Evolutionary conservation across 2,329 filamentous ascomycete species (phyloP), one percentile per base, ranked within the genome.

Genomic region (Raffaelea ambrosiae): DNA sequence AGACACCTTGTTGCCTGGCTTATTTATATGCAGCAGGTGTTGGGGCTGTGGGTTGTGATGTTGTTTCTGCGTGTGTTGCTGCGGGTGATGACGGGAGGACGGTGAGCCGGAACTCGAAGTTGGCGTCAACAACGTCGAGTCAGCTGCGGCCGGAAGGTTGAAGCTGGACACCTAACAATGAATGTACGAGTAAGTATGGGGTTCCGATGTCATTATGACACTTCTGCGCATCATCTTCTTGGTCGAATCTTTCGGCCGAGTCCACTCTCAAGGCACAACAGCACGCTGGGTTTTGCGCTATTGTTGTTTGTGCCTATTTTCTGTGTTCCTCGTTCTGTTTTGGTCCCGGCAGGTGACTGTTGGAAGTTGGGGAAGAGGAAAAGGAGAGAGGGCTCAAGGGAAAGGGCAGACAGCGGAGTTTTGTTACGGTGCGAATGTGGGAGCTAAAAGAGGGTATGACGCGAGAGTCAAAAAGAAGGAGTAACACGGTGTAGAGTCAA

Each of bases 51-150:
- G 26, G 26, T 29, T 29, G 26, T 29, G 26, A 7, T 7, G 7
- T 13, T 29, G 26, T 13, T 29, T 29, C 26, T 21, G 23, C 10
- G 18, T 5, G 5, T 35, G 33, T 8, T 46, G 44, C 2, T 33
- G 21, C 18, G 10, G 9, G 16, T 20, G 65, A 48, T 74, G 69
- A 46, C 67, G 64, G 40, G 74, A 55, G 43, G 69, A 68, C 46
- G 74, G 74, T 29, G 74, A 77, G 23, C 63, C 67, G 48, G 66
- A 63, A 43, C 64, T 64, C 42, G 74, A 76, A n/a, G 69, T 68
- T 22, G 75, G 74, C n/a, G 74, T 76, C 43, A 74, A 61, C 48
- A 77, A 62, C 40, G 63, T 65, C 35, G 67, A 58, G 53, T 74
- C 71, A 46, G 54, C 60, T 52, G 56, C 56, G 14, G 66, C 57